Base-by-base conservation (phyloP, 2,329 filamentous ascomycete species). In the Sporothrix phasma region DNA sequence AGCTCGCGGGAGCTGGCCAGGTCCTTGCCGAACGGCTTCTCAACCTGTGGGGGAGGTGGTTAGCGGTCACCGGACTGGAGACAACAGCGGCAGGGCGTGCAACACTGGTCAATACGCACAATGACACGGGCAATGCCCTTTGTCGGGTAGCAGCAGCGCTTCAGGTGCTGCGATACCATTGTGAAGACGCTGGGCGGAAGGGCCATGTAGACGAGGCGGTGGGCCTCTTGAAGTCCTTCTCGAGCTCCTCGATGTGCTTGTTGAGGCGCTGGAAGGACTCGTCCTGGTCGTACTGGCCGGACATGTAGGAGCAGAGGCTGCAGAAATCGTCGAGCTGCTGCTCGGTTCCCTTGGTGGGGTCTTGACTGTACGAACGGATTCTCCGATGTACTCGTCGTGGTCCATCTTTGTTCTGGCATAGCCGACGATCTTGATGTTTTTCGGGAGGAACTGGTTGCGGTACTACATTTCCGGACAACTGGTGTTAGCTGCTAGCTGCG, bases 401-500 rank as follows among this genome's bases (percentile, higher is more conserved):
- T 97, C 92, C 94, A 99, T 99, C 83, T 97, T 97, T 71, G 94
- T 99, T 75, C 94, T 88, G 72, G 94, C 94, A 90, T 99, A 99
- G 81, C 94, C 94, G 73, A 99, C 87, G 75, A 99, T 97, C 78
- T 87, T 90, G 78, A 96, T 92, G 77, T 95, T 92, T 79, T 96
- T 96, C 72, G 87, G 94, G 61, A 99, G 89, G 81, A 97, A 99
- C 79, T 97, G 93, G 82, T 99, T 99, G 75, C 94, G 91, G 81
- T 93, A 96, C 92, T 96, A 64, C 26, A 54, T 31, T 49, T 45
- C 26, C 62, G 29, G 56, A 3, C 8, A 31, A 6, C 26, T 17
- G 41, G 10, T 43, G 66, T 65, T 62, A 66, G 63, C 19, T 41
- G 4, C 43, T 43, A 31, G 19, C 39, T 59, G 54, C 24, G 3